phyloP scores from a whole-genome alignment of 352 stramenopile genomes.

The Pythium aquatile region DNA sequence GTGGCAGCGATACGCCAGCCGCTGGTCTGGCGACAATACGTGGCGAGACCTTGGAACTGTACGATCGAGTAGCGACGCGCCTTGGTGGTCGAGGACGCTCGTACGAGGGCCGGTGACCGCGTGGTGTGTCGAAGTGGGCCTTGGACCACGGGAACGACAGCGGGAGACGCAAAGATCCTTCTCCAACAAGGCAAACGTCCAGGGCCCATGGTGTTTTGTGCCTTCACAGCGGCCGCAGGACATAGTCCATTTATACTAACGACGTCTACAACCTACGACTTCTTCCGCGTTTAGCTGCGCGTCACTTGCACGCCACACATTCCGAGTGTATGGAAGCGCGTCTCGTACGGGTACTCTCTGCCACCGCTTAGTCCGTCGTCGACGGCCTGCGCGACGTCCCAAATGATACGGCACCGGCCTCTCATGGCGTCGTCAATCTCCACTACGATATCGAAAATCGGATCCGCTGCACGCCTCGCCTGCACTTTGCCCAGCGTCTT shows the following conservation, averaged over 20 bases:
- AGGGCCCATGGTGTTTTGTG: no score
- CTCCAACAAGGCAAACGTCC: neutral
- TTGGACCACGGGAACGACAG: neutral
- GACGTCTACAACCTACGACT: no score
- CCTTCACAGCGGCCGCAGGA: no score
- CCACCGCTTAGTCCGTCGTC: conserved; percentile 56
- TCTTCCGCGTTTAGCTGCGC: neutral
- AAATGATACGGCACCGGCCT: conserved; percentile 69
- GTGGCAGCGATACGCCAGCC: neutral
- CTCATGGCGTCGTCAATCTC: conserved; percentile 57
- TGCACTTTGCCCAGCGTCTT: conserved; percentile 35
- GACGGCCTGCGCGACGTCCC: conserved; percentile 61
- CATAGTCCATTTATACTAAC: neutral
- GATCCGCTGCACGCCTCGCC: conserved; percentile 46
- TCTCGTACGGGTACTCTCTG: conserved; percentile 37
- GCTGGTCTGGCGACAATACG: neutral
- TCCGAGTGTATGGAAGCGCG: conserved; percentile 30
- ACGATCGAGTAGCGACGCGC: neutral
- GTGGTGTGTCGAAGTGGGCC: no score
- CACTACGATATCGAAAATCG: conserved; percentile 87
- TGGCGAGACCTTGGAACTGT: neutral
- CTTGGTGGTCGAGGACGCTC: neutral
- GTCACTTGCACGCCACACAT: conserved; percentile 35
- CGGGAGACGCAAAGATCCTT: neutral
- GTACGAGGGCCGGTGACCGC: neutral